Evolutionary conservation across 179 eudicot species (phyloP), one percentile per base, ranked within the genome.

Genomic region (Camellia oleifera): DNA sequence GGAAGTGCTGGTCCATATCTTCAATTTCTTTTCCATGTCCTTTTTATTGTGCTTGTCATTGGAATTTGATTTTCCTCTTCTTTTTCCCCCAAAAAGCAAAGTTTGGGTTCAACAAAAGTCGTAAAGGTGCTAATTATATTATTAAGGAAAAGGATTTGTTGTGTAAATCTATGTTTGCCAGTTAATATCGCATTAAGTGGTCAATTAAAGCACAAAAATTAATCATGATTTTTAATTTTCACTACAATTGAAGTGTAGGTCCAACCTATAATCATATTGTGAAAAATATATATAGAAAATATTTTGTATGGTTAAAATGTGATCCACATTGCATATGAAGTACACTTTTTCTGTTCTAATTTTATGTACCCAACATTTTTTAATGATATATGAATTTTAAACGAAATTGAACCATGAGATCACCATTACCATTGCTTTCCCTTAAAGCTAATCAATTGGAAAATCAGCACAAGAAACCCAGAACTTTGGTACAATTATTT

Each of bases 21-120:
- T 50, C 50, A 58, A 60, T 40, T 4, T n/a, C n/a, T 10, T 58
- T 40, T 75, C 8, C 53, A 7, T 75, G 40, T 57, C 42, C 13
- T 52, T 56, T 48, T 74, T 6, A 74, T 57, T 40, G 9, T 75
- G 78, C 78, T 68, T 32, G 17, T 64, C 18, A 75, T 75, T 74
- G 7, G 61, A 77, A 50, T 23, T 12, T 3, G 46, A 64, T 77
- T 42, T 64, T n/a, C 70, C 70, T 65, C 65, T 65, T 6, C 23
- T 26, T 53, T 50, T 46, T 65, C 48, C n/a, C 61, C 56, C 52
- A 7, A 12, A 40, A 48, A 52, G 15, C 58, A 73, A 77, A 64
- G 72, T 23, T 65, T 13, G 72, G 72, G 48, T 64, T 50, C 48
- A 14, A 46, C 40, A 53, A 23, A 32, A 32, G 40, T 32, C 40